Evolutionary conservation across 2,329 filamentous ascomycete genomes (phyloP).

Genomic region (Plectosphaerella sp.): DNA sequence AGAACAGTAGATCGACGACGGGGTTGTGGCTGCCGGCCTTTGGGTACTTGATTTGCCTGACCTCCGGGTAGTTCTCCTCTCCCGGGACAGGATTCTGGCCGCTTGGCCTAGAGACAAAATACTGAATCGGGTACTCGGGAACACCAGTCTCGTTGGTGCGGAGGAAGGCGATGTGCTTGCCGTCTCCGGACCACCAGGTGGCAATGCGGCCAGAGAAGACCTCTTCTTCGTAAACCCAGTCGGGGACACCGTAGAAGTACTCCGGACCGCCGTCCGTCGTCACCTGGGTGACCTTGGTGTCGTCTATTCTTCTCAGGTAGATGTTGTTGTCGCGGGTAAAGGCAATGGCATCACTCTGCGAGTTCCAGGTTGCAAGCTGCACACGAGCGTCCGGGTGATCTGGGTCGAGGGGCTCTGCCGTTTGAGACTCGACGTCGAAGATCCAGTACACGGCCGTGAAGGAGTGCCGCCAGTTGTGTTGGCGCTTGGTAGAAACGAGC

Average conservation of each 20-base stretch:
- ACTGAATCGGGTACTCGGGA: slow-evolving; percentile 88
- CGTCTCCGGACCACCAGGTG: slow-evolving; percentile 84
- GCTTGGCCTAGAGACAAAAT: slow-evolving; percentile 84
- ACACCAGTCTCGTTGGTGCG: slow-evolving; percentile 87
- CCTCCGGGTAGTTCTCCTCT: slow-evolving; percentile 86
- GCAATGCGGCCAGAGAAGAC: slow-evolving; percentile 71
- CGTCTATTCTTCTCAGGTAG: slow-evolving; percentile 62
- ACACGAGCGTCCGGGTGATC: slow-evolving; percentile 59
- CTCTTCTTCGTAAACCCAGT: slow-evolving; percentile 89
- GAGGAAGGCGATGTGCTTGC: slow-evolving; percentile 76
- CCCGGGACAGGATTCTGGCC: slow-evolving; percentile 63
- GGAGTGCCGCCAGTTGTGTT: slow-evolving; percentile 87
- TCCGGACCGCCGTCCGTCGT: slow-evolving; percentile 83
- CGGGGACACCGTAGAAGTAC: slow-evolving; percentile 91
- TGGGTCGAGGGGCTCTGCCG: slow-evolving; percentile 72
- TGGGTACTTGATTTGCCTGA: slow-evolving; percentile 91
- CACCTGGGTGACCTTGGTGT: slow-evolving; percentile 61
- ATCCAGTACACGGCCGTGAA: slow-evolving; percentile 86
- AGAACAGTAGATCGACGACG: slow-evolving; percentile 81
- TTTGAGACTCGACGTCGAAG: slow-evolving; percentile 80
- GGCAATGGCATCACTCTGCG: slow-evolving; percentile 78
- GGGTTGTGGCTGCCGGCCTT: slow-evolving; percentile 95
- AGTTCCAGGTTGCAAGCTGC: slow-evolving; percentile 87
- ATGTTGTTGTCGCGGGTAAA: slow-evolving; percentile 91
- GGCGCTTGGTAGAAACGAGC: slow-evolving; percentile 66